Percentiles rank a stretch among this genome's conserved stretches.
These are phyloP conservation scores for Metschnikowia corniflorae DNA, from an alignment of 805 yeast genomes.

Conservation along the genomic window DNA sequence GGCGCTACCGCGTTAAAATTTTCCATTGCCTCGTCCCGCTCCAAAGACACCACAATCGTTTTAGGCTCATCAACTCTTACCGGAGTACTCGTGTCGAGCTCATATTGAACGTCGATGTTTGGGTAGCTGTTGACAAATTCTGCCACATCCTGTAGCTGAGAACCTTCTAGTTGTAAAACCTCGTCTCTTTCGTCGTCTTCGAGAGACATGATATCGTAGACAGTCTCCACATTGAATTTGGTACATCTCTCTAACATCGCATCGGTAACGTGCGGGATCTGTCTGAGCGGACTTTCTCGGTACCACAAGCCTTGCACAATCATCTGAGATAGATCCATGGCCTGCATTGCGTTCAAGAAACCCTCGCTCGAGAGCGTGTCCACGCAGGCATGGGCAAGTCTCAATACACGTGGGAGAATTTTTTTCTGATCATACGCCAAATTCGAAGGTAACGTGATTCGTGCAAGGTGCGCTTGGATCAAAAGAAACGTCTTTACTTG, in stretches of 20 bases:
- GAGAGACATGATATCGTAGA: slow-evolving; percentile 74
- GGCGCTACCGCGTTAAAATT: slow-evolving; percentile 58
- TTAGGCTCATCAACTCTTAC: slow-evolving; percentile 48
- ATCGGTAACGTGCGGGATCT: slow-evolving; percentile 65
- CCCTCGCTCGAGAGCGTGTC: slow-evolving; percentile 83
- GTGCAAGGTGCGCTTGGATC: slow-evolving; percentile 76
- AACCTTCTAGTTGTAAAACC: slow-evolving; percentile 51
- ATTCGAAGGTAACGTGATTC: slow-evolving; percentile 61
- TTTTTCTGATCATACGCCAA: slow-evolving; percentile 52
- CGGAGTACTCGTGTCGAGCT: slow-evolving; percentile 38
- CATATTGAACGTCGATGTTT: slow-evolving; percentile 66
- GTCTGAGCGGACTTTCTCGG: slow-evolving; percentile 71
- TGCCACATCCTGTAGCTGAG: slow-evolving; percentile 62
- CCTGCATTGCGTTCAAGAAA: slow-evolving; percentile 66
- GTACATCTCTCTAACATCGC: slow-evolving; percentile 53
- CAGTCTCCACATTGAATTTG: slow-evolving; percentile 56
- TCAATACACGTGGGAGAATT: slow-evolving; percentile 48
- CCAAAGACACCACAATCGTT: slow-evolving; percentile 45
- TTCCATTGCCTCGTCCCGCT: slow-evolving; percentile 76
- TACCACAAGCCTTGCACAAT: slow-evolving; percentile 84
- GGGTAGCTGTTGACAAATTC: slow-evolving; percentile 89
- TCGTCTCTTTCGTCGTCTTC: slow-evolving; percentile 74
- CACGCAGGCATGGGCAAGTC: slow-evolving; percentile 60
- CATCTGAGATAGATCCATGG: slow-evolving; percentile 89
- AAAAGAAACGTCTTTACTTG: slow-evolving; percentile 68